Base-by-base conservation (phyloP, 768 basidiomycete species). In the Suillus occidentalis region DNA sequence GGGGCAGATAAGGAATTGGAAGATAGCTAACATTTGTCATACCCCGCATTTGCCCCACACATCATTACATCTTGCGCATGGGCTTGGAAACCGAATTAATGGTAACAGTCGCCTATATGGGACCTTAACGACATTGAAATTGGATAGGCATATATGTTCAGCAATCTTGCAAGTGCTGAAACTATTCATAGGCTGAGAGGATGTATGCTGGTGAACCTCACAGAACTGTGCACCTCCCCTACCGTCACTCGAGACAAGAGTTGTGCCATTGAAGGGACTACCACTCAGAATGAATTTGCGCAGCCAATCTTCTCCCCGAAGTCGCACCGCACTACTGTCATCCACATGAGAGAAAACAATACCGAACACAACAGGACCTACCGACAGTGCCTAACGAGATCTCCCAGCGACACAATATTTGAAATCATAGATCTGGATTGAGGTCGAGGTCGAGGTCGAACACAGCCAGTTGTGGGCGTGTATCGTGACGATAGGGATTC, bases 381-480 rank as follows among this genome's bases (percentile, higher is more conserved):
- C 40, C 6, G 10, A 20, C 20, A 53, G 20, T 53, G 50, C 16
- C 56, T 22, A 25, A 58, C 22, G 1, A 40, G n/a, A 18, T 18
- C 22, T 39, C 31, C 22, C 3, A 20, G 39, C 16, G 6, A 20
- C 40, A 40, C 39, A 52, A 20, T n/a, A n/a, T n/a, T 14, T 50
- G 12, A 52, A 20, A 13, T 79, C 69, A 91, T 63, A 94, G 72
- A 76, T 94, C 92, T 2, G 92, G 92, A 71, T 94, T 94, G 63
- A 94, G 81, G 73, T 94, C 93, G 66, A 94, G 78, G 75, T 94
- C 93, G 62, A 94, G 79, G 72, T 92, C 91, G 75, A 92, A 91
- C 70, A 88, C 80, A 65, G 85, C 85, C 66, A 84, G 82, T 61
- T 86, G 86, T 20, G 81, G 83, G 60, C 84, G 87, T 49, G 86